Base-by-base conservation (phyloP, 2,329 filamentous ascomycete species). In the Nemania abortiva region DNA sequence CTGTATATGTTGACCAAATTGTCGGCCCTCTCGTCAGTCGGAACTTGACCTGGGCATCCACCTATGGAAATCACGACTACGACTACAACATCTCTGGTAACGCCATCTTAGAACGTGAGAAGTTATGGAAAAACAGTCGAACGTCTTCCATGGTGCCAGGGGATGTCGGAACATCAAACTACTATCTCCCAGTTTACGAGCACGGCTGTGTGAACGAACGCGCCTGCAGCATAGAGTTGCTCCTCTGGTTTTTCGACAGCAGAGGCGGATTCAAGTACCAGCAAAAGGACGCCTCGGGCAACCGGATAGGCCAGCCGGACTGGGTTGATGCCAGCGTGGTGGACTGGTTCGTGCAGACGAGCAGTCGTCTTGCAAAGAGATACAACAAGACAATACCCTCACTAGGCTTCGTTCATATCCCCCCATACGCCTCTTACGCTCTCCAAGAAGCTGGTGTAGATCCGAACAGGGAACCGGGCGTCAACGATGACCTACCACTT, bases 161-260 rank as follows among this genome's bases (percentile, higher is more conserved):
- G 5, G 70, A 81, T 3, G 79, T 79, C 0, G 84, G 85, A 0
- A 74, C 82, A 0, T 82, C 84, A 7, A 87, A 87, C 57, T 86
- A 85, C 74, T 82, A 84, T 66, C 75, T 86, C 0, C 82, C 83
- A 0, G 82, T 87, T 0, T 84, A 83, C 42, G 74, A 79, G 0
- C 64, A 75, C 3, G 71, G 77, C 6, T 85, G 84, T 69, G 70
- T 65, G 7, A 65, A 73, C 3, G 55, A 52, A 27, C 65, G 68
- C 13, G 64, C 66, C 2, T 85, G 83, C 65, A 66, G 72, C 0
- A 83, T 84, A 0, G 80, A 80, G 55, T 71, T 85, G 37, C 74
- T 93, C 0, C 81, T 94, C 1, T 94, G 90, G 89, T 93, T 93
- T 80, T 92, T 94, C 73, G 91, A 93, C 74, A 87, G 84, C 64